Base-by-base conservation (phyloP, 352 stramenopile species). In the Phytophthora capsici region DNA sequence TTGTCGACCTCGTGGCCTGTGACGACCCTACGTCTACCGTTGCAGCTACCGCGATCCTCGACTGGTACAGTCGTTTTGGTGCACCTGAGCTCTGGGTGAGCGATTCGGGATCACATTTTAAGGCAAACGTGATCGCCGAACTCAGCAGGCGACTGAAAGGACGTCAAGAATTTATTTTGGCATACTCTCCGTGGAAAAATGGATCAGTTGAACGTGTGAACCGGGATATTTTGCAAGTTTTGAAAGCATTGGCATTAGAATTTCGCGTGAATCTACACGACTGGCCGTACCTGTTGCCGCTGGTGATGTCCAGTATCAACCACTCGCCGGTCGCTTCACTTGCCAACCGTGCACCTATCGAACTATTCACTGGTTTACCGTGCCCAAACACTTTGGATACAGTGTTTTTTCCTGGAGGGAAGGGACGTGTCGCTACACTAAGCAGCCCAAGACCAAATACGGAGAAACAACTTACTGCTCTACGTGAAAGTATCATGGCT, bases 71-170 rank as follows among this genome's bases (percentile, higher is more conserved):
- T 37, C 50, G 50, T 2, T 57, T 38, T 46, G 67, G 56, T 6
- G n/a, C 48, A n/a, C 63, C 72, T 2, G 17, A 10, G 3, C 12
- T 64, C 0, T 77, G 63, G 67, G 45, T 80, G 0, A 68, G 54
- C 19, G 67, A 77, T 43, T 22, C 45, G 16, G 68, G 68, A 5
- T 62, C 13, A 22, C 68, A 75, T 40, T 80, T 75, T 49, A 77
- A 66, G 44, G 77, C 52, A 26, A 30, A 69, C n/a, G 48, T 68
- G 14, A 44, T 75, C 12, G 17, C 17, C 17, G 58, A 73, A 41
- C 28, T 60, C 7, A 44, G 7, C 16, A 20, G 50, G 19, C 34
- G 50, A 1, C 37, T 57, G 14, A 57, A 57, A 22, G 17, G 19
- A 9, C 34, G 32, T 1, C 50, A 57, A 26, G 22, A 49, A 12